Percentiles rank a stretch among this genome's conserved stretches.
Conservation (phyloP, 2,329 filamentous ascomycete genomes). For the Claviceps africana region DNA sequence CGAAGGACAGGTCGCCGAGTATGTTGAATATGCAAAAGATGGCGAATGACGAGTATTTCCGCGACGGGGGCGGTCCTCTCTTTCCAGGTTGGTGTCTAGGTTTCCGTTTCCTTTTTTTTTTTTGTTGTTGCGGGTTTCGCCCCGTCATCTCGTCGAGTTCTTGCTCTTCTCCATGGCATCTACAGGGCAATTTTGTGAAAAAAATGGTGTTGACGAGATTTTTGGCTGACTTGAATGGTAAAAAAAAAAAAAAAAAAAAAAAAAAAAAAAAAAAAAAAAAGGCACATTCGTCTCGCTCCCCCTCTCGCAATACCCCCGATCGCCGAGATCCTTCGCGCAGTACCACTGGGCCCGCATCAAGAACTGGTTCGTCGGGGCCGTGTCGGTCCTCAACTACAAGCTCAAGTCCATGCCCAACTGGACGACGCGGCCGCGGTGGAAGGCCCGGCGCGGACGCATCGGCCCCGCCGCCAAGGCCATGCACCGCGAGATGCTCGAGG, state of each 20-base stretch:
- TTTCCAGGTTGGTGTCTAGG: conserved; percentile 17
- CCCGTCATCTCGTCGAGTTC: too few relatives aligned
- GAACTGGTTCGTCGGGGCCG: conserved; percentile 21
- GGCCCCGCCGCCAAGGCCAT: conserved; percentile 41
- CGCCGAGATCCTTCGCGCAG: conserved; percentile 14
- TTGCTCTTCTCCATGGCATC: too few relatives aligned
- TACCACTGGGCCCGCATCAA: conserved; percentile 26
- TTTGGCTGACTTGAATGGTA: too few relatives aligned
- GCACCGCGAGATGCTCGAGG: conserved; percentile 47
- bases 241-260: too few relatives aligned
- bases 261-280: conserved; percentile 9
- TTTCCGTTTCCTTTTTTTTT: not conserved
- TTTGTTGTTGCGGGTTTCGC: too few relatives aligned
- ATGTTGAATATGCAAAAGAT: conserved; percentile 18
- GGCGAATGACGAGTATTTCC: conserved; percentile 21
- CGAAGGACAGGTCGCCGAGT: conserved; percentile 15
- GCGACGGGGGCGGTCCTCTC: conserved; percentile 18
- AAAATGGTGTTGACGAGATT: too few relatives aligned
- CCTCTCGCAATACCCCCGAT: conserved; percentile 19
- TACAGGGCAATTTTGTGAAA: too few relatives aligned
- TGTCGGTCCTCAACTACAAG: conserved; percentile 24
- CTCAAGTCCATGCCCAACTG: conserved; percentile 31
- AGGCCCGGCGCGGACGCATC: conserved; percentile 27
- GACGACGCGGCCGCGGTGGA: conserved; percentile 28
- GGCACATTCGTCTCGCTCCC: conserved; percentile 35